Base-by-base conservation (phyloP, 305 asterid species). In the Fraxinus ornus region DNA sequence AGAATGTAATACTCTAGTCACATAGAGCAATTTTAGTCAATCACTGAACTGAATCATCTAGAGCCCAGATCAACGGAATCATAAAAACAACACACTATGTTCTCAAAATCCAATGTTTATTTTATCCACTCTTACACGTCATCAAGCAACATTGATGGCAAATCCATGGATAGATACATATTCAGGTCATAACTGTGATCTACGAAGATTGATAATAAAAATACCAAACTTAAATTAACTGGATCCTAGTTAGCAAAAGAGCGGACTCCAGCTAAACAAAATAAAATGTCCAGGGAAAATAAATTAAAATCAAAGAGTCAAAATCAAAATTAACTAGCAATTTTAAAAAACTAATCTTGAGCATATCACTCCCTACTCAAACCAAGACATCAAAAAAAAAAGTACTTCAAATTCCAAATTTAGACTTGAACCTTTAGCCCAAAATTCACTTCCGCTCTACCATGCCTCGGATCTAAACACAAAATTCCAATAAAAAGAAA, bases 391-490 rank as follows among this genome's bases (percentile, higher is more conserved):
- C 49, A 15, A 9, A 41, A 41, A 9, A 4, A 4, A 64, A 35
- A 36, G 8, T 66, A 84, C 73, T 79, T 71, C 28, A 78, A 79
- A 49, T 44, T 75, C 85, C 83, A 80, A 24, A 39, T 75, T 74
- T 57, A 76, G 76, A 15, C 17, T 26, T 32, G 70, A 81, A 74
- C 75, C 75, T 66, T 79, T 37, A 49, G 39, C 62, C 55, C 73
- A 32, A 66, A 68, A 75, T 19, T 28, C 80, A 81, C 47, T 15
- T 33, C 80, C 71, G 55, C 83, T 37, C 33, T 13, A 44, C 55
- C 73, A 77, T 9, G n/a, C 22, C n/a, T 77, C 87, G 79, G 79
- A 78, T 79, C 71, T 19, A 66, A 74, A 62, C 60, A 77, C 49
- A 17, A 66, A 77, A 84, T 44, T 74, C 72, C 64, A 39, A 68